Evolutionary conservation across 179 eudicot genomes (phyloP).

Genomic region (Beta corolliflora): DNA sequence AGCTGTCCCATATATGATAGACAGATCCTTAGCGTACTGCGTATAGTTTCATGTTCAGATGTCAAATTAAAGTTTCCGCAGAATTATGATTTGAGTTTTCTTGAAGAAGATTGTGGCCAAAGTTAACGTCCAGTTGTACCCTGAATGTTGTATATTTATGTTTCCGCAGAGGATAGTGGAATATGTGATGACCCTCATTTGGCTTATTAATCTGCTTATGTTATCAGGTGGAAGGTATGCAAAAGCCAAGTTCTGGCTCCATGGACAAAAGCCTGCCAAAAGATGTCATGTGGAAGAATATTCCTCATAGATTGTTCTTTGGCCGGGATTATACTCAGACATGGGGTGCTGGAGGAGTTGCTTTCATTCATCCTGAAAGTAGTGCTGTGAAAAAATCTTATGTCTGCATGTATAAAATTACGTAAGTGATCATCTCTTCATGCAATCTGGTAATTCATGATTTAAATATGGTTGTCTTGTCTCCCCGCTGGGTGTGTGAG

Average conservation of each 20-base stretch:
- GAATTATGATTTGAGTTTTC: not conserved
- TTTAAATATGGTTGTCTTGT: not conserved
- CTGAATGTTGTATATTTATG: conserved; percentile 7
- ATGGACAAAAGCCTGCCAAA: conserved; percentile 80
- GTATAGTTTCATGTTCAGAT: conserved; percentile 1
- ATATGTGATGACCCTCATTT: not conserved
- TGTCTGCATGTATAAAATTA: conserved; percentile 73
- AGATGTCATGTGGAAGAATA: conserved; percentile 62
- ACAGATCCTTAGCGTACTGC: not conserved
- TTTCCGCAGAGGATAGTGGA: not conserved
- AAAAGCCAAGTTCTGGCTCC: conserved; percentile 67
- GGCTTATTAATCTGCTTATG: conserved; percentile 21
- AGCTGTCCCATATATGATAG: not conserved
- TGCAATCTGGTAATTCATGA: not conserved
- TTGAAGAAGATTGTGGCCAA: not conserved
- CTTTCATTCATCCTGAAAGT: conserved; percentile 85
- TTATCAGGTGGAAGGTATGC: conserved; percentile 89
- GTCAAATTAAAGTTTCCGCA: not conserved
- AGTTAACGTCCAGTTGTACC: not conserved
- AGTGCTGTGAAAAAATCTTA: conserved; percentile 51
- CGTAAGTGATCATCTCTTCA: conserved; percentile 50
- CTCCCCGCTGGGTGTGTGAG: not conserved
- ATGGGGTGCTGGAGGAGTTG: conserved; percentile 98
- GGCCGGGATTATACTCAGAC: conserved; percentile 60
- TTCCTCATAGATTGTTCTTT: conserved; percentile 85